These are phyloP conservation scores for Populus simonii DNA, from an alignment of 345 rosid genomes.

Conservation along the genomic window DNA sequence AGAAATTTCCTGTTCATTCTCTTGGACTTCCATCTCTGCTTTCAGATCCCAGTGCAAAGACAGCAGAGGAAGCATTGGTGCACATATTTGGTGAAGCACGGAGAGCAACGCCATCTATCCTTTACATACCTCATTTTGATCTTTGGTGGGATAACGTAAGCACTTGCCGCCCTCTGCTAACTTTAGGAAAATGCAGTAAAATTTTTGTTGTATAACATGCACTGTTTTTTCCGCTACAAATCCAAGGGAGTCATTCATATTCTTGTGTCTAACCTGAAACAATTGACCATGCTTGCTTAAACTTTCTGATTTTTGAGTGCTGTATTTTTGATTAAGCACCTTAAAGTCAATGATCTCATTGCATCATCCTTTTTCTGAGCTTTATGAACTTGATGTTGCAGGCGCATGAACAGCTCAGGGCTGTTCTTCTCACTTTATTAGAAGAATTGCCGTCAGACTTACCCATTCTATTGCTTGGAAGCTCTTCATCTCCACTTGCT, in stretches of 20 bases:
- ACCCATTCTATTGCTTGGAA: slow-evolving; percentile 82
- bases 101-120: slow-evolving; percentile 91
- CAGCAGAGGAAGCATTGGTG: slow-evolving; percentile 97
- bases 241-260: background rate
- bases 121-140: slow-evolving; percentile 81
- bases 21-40: slow-evolving; percentile 97
- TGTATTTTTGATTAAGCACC: background rate
- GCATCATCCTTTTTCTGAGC: background rate
- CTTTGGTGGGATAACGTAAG: slow-evolving; percentile 99
- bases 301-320: background rate
- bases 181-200: background rate
- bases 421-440: slow-evolving; percentile 79
- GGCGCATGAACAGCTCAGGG: slow-evolving; percentile 96
- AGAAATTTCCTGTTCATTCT: slow-evolving; percentile 94
- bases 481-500: slow-evolving; percentile 50
- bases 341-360: background rate
- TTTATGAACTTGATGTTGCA: slow-evolving; percentile 39
- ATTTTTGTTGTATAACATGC: background rate
- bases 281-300: background rate
- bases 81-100: slow-evolving; percentile 99
- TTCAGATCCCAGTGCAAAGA: slow-evolving; percentile 98
- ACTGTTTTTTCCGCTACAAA: background rate
- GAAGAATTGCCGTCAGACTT: slow-evolving; percentile 90
- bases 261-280: background rate
- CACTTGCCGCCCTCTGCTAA: slow-evolving; percentile 11